Conservation (phyloP, 208 protist genomes). For the Strigomonas galati region DNA sequence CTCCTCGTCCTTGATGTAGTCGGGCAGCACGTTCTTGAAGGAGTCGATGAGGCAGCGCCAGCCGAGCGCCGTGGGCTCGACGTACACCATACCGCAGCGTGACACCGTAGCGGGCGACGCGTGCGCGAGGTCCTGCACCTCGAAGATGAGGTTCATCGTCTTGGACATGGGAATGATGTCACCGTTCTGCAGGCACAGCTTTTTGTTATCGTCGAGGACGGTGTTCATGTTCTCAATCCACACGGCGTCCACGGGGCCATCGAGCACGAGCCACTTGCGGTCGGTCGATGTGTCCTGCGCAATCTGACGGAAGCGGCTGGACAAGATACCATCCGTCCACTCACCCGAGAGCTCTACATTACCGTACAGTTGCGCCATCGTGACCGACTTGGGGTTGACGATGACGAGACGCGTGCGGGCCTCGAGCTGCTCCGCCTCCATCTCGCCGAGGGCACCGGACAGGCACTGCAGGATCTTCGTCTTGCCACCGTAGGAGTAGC, state of each 20-base stretch:
- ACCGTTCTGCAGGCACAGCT: conserved; percentile 96
- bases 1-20: conserved; percentile 44
- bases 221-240: conserved; percentile 99
- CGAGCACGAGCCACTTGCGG: conserved; percentile 95
- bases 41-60: conserved; percentile 90
- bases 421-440: conserved; percentile 70
- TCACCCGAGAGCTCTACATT: conserved; percentile 94
- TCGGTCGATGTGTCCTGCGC: conserved; percentile 80
- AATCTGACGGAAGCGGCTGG: conserved; percentile 89
- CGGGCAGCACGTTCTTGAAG: conserved; percentile 73
- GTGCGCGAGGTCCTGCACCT: conserved; percentile 95
- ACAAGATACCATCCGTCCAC: conserved; percentile 97
- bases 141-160: conserved; percentile 96
- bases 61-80: conserved; percentile 93
- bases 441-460: conserved; percentile 71
- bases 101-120: conserved; percentile 98
- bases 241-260: conserved; percentile 98
- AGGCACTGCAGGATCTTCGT: conserved; percentile 88
- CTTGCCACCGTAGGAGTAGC: conserved; percentile 92
- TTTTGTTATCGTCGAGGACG: conserved; percentile 98
- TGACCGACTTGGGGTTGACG: conserved; percentile 96
- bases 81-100: conserved; percentile 98
- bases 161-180: conserved; percentile 97
- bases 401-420: conserved; percentile 79
- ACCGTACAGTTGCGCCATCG: conserved; percentile 95